Base-by-base conservation (phyloP, 148 eudicot species). In the Linanthus parryae region DNA sequence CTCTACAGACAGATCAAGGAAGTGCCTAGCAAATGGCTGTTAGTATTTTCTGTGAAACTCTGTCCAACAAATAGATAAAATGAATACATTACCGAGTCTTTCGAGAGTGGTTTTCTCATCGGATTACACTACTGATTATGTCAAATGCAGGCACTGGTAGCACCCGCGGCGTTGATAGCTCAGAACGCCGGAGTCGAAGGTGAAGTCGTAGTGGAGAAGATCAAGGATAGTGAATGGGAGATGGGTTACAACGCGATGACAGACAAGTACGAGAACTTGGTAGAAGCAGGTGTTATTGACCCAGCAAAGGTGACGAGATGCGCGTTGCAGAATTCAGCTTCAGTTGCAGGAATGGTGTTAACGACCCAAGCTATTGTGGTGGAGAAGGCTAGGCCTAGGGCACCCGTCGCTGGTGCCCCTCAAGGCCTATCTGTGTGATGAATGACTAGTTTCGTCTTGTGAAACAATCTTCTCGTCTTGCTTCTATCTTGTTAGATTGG, bases 291-390 rank as follows among this genome's bases (percentile, higher is more conserved):
- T 17, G 91, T 92, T 4, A 92, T 92, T 9, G 99, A 92, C 70
- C 99, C 99, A 0, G 99, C 99, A 4, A 92, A 87, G 84, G 99
- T 92, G 50, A 73, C 91, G 9, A 72, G 99, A 71, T 92, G 99
- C 63, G 99, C 85, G 0, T 39, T 92, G 74, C 99, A 92, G 64
- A 92, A 92, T 47, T 70, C 99, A 5, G 90, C 96, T 33, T 92
- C 99, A 15, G 88, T 92, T 57, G 96, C 99, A 16, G 99, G 99
- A 38, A 92, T 92, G 99, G 99, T 92, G 17, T 78, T 92, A 44
- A 92, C 96, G 0, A 92, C 99, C 14, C 99, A 92, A 57, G 99
- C 99, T 18, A 92, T 92, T 24, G 99, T 92, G 6, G 99, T 92
- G 30, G 99, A 92, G 15, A 92, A 92, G 65, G 44, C 88, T 17